These are phyloP conservation scores for Apodospora peruviana DNA, from an alignment of 495 filamentous ascomycete genomes.

Conservation along the genomic window DNA sequence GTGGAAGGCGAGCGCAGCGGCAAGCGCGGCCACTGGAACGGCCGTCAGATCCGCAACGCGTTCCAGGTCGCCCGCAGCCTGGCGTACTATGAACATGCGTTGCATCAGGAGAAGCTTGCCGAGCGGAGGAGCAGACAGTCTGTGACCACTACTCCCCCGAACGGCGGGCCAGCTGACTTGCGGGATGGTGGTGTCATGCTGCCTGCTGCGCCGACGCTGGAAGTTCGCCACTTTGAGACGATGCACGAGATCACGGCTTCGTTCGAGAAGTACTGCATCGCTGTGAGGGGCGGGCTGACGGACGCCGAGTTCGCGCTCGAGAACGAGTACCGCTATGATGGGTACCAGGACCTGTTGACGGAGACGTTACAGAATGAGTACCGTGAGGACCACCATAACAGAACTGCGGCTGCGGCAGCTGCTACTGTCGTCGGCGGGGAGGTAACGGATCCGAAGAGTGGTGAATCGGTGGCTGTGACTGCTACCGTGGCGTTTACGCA, in stretches of 20 bases:
- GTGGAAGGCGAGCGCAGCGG: slow-evolving; percentile 7
- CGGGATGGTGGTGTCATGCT: neutral
- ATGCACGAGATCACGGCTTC: slow-evolving; percentile 7
- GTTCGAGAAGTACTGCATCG: slow-evolving; percentile 5
- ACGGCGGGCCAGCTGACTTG: neutral
- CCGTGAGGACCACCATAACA: too few relatives aligned
- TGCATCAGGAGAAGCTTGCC: neutral
- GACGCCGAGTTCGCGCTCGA: slow-evolving; percentile 2
- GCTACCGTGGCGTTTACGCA: too few relatives aligned
- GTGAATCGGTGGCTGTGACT: too few relatives aligned
- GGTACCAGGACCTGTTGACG: neutral
- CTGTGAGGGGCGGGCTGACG: neutral
- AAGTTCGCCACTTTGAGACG: slow-evolving; percentile 3
- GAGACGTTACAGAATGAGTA: neutral
- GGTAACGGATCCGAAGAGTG: too few relatives aligned
- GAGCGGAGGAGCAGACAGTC: too few relatives aligned
- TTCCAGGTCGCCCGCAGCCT: slow-evolving; percentile 16
- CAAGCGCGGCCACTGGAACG: slow-evolving; percentile 12
- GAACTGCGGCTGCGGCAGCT: too few relatives aligned
- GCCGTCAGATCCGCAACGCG: slow-evolving; percentile 18
- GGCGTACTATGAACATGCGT: slow-evolving; percentile 3
- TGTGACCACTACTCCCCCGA: too few relatives aligned
- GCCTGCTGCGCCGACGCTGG: neutral
- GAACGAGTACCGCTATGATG: neutral
- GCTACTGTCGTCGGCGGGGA: too few relatives aligned